Evolutionary conservation across 2,329 filamentous ascomycete genomes (phyloP).

Genomic region (Amauroascus verrucosus): DNA sequence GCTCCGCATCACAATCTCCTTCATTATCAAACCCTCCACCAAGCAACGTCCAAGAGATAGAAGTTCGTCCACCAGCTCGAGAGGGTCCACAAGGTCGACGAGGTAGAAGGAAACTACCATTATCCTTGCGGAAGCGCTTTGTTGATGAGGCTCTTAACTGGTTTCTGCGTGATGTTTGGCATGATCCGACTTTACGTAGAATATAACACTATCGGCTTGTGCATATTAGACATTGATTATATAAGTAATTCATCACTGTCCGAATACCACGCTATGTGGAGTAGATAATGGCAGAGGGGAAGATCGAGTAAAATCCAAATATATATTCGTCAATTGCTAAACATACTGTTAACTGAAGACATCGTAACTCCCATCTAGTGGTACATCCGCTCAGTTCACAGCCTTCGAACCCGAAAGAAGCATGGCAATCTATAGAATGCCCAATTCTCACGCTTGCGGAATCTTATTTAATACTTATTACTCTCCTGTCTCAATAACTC

Average conservation of each 20-base stretch:
- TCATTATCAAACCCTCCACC: constrained; percentile 20
- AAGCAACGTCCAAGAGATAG: constrained; percentile 1
- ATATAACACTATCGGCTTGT: background rate
- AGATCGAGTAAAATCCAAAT: no score
- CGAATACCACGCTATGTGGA: no score
- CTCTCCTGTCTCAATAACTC: constrained; percentile 46
- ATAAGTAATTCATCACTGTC: background rate
- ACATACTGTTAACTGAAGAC: no score
- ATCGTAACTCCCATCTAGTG: background rate
- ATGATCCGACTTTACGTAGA: background rate
- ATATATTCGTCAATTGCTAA: no score
- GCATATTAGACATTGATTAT: background rate
- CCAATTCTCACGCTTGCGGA: background rate
- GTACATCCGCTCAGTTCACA: background rate
- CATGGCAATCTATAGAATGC: background rate
- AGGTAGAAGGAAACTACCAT: constrained; percentile 2
- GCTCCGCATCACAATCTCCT: constrained; percentile 20
- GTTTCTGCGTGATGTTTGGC: background rate
- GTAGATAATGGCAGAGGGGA: no score
- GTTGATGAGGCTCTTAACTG: background rate
- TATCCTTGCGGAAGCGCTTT: background rate
- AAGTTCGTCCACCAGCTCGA: constrained; percentile 12
- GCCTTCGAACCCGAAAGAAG: background rate
- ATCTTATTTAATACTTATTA: constrained; percentile 16
- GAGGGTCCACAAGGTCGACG: background rate